A percentile compares a stretch with the other conserved stretches of the same genome.
These are phyloP conservation scores for Arachnopeziza araneosa DNA, from an alignment of 2,329 filamentous ascomycete species.

Conservation along the genomic window DNA sequence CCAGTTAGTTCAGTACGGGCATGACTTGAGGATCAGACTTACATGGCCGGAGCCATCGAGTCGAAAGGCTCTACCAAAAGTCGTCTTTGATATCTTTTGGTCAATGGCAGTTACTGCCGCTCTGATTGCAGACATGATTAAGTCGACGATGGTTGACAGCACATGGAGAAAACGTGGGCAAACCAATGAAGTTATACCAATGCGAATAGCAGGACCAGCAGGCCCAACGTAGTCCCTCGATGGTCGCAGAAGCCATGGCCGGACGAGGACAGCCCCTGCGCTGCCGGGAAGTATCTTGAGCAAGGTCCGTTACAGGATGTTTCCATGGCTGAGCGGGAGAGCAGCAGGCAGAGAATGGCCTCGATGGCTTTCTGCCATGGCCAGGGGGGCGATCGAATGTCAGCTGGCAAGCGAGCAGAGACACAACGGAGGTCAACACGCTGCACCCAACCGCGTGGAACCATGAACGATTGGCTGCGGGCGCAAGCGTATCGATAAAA, in stretches of 20 bases:
- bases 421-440: neutral
- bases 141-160: conserved; percentile 2
- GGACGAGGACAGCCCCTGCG: neutral
- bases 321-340: neutral
- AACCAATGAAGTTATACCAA: conserved; percentile 9
- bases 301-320: neutral
- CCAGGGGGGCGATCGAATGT: neutral
- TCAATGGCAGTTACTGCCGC: conserved; percentile 9
- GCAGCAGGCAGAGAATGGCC: conserved; percentile 3
- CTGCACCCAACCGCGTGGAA: conserved; percentile 11
- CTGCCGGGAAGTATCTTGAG: neutral
- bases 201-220: neutral
- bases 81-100: conserved; percentile 28
- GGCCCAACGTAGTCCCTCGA: neutral
- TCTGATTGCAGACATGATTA: conserved; percentile 12
- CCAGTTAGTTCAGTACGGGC: conserved; percentile 1
- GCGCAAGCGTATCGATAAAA: neutral
- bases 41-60: conserved; percentile 64
- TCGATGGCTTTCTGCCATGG: neutral
- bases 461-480: neutral
- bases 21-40: conserved; percentile 24
- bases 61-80: conserved; percentile 53
- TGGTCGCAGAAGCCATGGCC: neutral
- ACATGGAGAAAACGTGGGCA: conserved; percentile 17
- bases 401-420: neutral